These are phyloP conservation scores for Cinnamomum chago DNA, from an alignment of 164 flowering plant genomes.

Conservation along the genomic window DNA sequence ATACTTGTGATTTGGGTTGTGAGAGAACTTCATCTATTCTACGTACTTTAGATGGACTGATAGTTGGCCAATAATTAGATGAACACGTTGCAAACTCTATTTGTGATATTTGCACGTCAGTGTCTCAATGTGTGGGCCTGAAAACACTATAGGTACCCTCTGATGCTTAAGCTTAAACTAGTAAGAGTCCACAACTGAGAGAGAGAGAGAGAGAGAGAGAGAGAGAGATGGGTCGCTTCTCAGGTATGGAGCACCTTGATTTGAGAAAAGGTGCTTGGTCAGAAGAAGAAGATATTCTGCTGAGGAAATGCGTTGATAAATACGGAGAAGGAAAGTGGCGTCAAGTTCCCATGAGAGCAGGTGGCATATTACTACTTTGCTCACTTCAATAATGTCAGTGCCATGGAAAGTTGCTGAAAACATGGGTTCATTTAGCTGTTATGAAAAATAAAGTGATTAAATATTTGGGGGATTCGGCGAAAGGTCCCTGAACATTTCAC, in stretches of 20 bases:
- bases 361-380: background rate
- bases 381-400: too few species aligned
- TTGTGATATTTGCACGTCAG: background rate
- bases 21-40: too few species aligned
- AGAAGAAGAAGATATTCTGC: background rate
- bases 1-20: too few species aligned
- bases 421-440: too few species aligned
- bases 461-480: too few species aligned
- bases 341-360: conserved; percentile 5
- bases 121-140: background rate
- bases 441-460: too few species aligned
- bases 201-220: too few species aligned
- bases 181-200: too few species aligned
- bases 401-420: too few species aligned
- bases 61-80: background rate
- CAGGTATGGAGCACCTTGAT: background rate
- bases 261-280: conserved; percentile 7
- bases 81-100: background rate
- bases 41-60: background rate
- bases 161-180: too few species aligned
- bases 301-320: conserved; percentile 4
- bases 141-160: background rate
- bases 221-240: too few species aligned
- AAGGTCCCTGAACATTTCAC: too few species aligned
- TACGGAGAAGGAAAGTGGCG: conserved; percentile 12